A percentile compares a stretch with the other conserved stretches of the same genome.
These are phyloP conservation scores for Sclerotiophoma versabilis DNA, from an alignment of 2,329 filamentous ascomycete genomes.

Conservation along the genomic window DNA sequence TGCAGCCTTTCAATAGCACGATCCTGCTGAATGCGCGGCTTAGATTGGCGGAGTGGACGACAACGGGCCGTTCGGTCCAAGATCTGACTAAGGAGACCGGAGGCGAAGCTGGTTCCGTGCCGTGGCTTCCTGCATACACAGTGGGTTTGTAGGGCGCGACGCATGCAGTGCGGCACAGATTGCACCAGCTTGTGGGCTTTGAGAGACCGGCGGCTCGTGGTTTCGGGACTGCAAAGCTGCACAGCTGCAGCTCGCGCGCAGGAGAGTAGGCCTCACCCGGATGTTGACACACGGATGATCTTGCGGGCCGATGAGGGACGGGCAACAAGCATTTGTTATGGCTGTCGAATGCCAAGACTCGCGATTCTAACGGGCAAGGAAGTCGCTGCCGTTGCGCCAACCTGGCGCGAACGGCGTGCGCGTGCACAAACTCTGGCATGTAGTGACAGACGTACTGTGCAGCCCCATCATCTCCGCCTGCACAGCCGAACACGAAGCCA, in stretches of 20 bases:
- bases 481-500: conserved; percentile 13
- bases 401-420: conserved; percentile 14
- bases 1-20: conserved; percentile 14
- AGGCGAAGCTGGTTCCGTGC: conserved; percentile 7
- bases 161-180: conserved; percentile 11
- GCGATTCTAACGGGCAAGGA: conserved; percentile 14
- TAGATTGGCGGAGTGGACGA: background rate
- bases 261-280: background rate
- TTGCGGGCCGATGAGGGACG: background rate
- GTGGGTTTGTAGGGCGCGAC: conserved; percentile 10
- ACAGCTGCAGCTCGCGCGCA: background rate
- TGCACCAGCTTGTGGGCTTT: background rate
- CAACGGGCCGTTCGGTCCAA: conserved; percentile 1
- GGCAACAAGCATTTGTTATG: background rate
- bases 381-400: conserved; percentile 26
- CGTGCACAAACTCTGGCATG: conserved; percentile 15
- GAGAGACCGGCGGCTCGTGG: background rate
- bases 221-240: background rate
- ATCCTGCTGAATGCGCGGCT: conserved; percentile 5
- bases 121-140: conserved; percentile 7
- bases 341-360: conserved; percentile 23
- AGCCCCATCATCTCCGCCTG: conserved; percentile 1
- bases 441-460: conserved; percentile 7
- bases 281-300: background rate
- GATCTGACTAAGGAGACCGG: background rate